Evolutionary conservation across 805 yeast genomes (phyloP).

Genomic region (Hanseniaspora mollemarum): DNA sequence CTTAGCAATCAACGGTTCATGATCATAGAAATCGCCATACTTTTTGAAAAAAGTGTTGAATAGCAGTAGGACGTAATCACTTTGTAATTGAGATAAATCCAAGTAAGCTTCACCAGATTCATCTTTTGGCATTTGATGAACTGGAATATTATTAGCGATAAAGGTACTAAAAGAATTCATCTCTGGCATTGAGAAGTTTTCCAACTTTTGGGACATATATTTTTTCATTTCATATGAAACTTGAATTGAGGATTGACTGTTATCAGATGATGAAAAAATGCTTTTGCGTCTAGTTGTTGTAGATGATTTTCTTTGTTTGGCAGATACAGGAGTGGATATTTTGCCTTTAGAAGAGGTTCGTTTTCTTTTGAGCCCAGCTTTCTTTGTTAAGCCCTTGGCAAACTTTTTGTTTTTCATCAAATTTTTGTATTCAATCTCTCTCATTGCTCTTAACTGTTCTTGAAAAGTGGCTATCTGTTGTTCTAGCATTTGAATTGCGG

Average conservation of each 20-base stretch:
- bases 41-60: slow-evolving; percentile 68
- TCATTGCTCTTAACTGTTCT: slow-evolving; percentile 69
- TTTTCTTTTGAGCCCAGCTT: slow-evolving; percentile 33
- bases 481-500: slow-evolving; percentile 82
- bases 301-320: slow-evolving; percentile 14
- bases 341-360: slow-evolving; percentile 22
- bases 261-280: slow-evolving; percentile 15
- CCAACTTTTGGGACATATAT: slow-evolving; percentile 77
- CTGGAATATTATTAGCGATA: slow-evolving; percentile 11
- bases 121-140: slow-evolving; percentile 16
- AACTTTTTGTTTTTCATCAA: slow-evolving; percentile 47
- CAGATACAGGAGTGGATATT: slow-evolving; percentile 17
- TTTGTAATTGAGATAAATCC: slow-evolving; percentile 87
- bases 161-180: slow-evolving; percentile 49
- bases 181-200: slow-evolving; percentile 64
- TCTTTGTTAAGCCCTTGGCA: slow-evolving; percentile 29
- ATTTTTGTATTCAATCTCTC: slow-evolving; percentile 61
- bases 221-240: slow-evolving; percentile 95
- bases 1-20: slow-evolving; percentile 28
- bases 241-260: slow-evolving; percentile 19
- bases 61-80: slow-evolving; percentile 65
- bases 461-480: slow-evolving; percentile 79
- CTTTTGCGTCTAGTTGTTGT: slow-evolving; percentile 16
- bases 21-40: slow-evolving; percentile 24
- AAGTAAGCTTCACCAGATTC: slow-evolving; percentile 76